Base-by-base conservation (phyloP, 768 basidiomycete genomes). In the Lactarius pseudohatsudake region DNA sequence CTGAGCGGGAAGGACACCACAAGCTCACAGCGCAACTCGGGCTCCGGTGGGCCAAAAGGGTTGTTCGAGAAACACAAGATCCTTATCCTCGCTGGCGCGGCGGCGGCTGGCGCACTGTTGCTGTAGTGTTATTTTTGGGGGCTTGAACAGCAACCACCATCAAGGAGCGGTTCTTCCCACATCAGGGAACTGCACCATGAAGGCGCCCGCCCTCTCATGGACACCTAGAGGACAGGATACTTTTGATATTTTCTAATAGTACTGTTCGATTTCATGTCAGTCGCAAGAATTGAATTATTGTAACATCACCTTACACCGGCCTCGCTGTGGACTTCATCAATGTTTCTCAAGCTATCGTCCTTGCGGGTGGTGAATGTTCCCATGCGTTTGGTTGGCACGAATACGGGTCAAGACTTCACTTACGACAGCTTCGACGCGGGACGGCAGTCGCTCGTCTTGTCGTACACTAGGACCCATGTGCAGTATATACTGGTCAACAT, bases 31-130 rank as follows among this genome's bases (percentile, higher is more conserved):
- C 4, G 40, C 10, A 15, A n/a, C 43, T 13, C 57, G 3, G 2
- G 9, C 40, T 11, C 18, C 2, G 28, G 8, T 15, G 16, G 20
- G 18, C 3, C 36, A 18, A 45, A n/a, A 10, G 36, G 38, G 3
- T 47, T 65, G n/a, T 60, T 65, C 41, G 26, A 55, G 41, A 67
- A 56, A 41, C 32, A 65, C 53, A 59, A 32, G 20, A 32, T 67
- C 7, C 58, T 34, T 2, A 55, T 67, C 43, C 8, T 67, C 34
- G 36, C 16, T 1, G 54, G 9, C 34, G 58, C 53, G 1, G 40
- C n/a, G 5, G 41, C 28, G 41, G 58, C 9, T 20, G 58, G 34
- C 8, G 9, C 40, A 2, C 11, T 38, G 3, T 5, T 50, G 5
- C 6, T 67, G 13, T 40, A 40, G 13, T 40, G 38, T 40, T 40